Evolutionary conservation across 305 asterid genomes (phyloP).

Genomic region (Nicotiana rustica): DNA sequence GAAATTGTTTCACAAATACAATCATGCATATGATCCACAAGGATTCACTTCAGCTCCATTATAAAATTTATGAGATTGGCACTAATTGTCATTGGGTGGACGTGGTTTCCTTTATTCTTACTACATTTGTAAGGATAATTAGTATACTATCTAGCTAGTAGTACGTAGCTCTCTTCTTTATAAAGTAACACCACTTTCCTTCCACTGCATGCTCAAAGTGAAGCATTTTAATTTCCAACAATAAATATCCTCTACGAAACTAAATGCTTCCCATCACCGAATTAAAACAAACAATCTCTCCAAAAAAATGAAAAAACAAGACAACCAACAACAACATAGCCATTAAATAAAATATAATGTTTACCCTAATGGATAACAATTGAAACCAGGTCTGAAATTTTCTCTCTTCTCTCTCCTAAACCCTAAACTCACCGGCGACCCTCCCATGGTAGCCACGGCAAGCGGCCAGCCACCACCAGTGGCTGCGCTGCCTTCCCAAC

Average conservation of each 20-base stretch:
- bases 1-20: background rate
- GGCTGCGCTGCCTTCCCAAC: too few relatives aligned
- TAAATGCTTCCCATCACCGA: constrained; percentile 35
- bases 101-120: background rate
- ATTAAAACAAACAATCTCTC: constrained; percentile 9
- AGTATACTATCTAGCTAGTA: background rate
- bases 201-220: constrained; percentile 21
- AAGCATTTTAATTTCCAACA: constrained; percentile 7
- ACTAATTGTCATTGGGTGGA: constrained; percentile 33
- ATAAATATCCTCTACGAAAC: constrained; percentile 39
- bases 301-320: background rate
- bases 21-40: constrained; percentile 38
- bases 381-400: too few relatives aligned
- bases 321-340: too few relatives aligned
- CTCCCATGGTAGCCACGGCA: too few relatives aligned
- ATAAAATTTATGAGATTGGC: background rate
- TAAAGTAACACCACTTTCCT: constrained; percentile 37
- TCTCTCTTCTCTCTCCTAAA: too few relatives aligned
- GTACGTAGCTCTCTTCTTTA: background rate
- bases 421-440: too few relatives aligned
- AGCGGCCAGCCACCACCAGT: too few relatives aligned
- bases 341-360: too few relatives aligned
- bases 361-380: too few relatives aligned
- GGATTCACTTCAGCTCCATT: constrained; percentile 31
- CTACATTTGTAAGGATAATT: background rate